Conservation (phyloP, 2,329 filamentous ascomycete genomes). For the Colletotrichum lini region DNA sequence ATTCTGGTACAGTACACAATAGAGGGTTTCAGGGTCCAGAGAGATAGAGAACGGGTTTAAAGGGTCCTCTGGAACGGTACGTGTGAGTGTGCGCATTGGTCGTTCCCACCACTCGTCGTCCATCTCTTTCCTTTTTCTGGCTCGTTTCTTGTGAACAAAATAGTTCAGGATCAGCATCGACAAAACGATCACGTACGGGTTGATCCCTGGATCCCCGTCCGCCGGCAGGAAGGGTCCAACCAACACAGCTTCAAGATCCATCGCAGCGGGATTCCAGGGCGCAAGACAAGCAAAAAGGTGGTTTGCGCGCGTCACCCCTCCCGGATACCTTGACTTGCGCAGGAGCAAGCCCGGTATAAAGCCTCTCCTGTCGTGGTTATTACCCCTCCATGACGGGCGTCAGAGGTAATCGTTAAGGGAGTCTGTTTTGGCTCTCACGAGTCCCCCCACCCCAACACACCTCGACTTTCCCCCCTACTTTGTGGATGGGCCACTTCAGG, state of each 20-base stretch:
- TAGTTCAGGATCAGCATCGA: conserved; percentile 18
- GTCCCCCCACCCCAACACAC: not conserved
- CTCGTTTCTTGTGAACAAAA: not conserved
- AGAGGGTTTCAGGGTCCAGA: conserved; percentile 1
- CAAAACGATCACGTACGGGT: conserved; percentile 22
- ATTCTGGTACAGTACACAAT: not conserved
- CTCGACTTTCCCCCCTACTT: not conserved
- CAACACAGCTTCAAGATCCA: conserved; percentile 2
- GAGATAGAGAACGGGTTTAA: not conserved
- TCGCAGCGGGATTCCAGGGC: conserved; percentile 14
- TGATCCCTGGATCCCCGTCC: conserved; percentile 15
- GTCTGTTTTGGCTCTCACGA: not conserved
- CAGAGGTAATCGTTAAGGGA: conserved; percentile 14
- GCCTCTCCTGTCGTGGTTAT: not conserved
- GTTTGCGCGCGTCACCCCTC: conserved; percentile 1
- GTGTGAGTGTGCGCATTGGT: too few relatives aligned
- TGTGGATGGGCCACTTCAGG: not conserved
- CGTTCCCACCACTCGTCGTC: not conserved
- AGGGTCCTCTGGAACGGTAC: not conserved
- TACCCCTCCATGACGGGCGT: conserved; percentile 35
- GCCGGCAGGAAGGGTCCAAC: conserved; percentile 13
- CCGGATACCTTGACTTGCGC: not conserved
- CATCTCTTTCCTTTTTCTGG: not conserved
- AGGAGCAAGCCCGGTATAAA: not conserved
- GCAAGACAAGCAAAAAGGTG: conserved; percentile 1